Conservation (phyloP, 208 protist genomes). For the Leptomonas pyrrhocoris region DNA sequence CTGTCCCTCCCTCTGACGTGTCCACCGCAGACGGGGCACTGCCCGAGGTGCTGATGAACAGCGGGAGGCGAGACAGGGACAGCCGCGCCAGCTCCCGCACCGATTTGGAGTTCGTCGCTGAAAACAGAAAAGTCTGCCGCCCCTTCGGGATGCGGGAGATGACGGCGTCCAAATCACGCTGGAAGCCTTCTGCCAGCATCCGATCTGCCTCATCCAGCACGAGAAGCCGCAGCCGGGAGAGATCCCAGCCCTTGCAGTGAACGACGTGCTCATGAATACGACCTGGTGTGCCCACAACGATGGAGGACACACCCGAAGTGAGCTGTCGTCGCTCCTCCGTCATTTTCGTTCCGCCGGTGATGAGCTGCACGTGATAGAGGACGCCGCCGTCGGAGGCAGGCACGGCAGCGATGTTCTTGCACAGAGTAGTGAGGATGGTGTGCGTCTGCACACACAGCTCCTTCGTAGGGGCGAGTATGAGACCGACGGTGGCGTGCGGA, state of each 20-base stretch:
- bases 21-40: conserved; percentile 53
- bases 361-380: conserved; percentile 80
- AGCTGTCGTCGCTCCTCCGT: conserved; percentile 75
- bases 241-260: conserved; percentile 73
- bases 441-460: conserved; percentile 94
- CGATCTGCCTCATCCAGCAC: conserved; percentile 99
- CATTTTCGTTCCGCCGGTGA: conserved; percentile 90
- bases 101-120: conserved; percentile 95
- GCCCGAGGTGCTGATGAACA: conserved; percentile 84
- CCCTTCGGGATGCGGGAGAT: conserved; percentile 85
- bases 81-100: conserved; percentile 89
- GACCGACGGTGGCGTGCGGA: conserved; percentile 60
- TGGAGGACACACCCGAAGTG: conserved; percentile 47
- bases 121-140: conserved; percentile 98
- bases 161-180: conserved; percentile 96
- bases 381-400: conserved; percentile 12
- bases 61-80: conserved; percentile 93
- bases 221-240: conserved; percentile 95
- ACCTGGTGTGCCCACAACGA: conserved; percentile 90
- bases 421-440: conserved; percentile 84
- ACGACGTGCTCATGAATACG: conserved; percentile 88
- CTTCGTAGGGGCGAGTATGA: conserved; percentile 92
- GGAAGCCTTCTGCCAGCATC: conserved; percentile 99
- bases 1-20: conserved; percentile 23
- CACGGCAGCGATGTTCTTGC: conserved; percentile 54